Percentiles rank a stretch among this genome's conserved stretches.
These are phyloP conservation scores for Naganishia cerealis DNA, from an alignment of 1,284 basidiomycete species.

Conservation along the genomic window DNA sequence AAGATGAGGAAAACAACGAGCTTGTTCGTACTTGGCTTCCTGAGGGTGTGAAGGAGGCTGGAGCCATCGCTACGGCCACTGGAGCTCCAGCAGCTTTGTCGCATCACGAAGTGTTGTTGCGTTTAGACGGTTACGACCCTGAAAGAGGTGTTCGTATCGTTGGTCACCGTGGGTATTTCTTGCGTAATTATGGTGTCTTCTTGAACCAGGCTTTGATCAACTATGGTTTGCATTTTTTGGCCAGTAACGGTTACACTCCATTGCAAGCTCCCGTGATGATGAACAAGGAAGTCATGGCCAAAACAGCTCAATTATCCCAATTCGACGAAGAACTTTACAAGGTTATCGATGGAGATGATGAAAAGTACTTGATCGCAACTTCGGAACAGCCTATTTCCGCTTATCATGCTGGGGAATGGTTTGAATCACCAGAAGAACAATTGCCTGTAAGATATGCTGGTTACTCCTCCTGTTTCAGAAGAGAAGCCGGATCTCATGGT, in stretches of 20 bases:
- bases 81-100: constrained; percentile 73
- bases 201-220: constrained; percentile 94
- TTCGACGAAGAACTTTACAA: constrained; percentile 99
- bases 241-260: constrained; percentile 82
- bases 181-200: constrained; percentile 92
- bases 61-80: constrained; percentile 58
- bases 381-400: constrained; percentile 98
- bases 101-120: constrained; percentile 92
- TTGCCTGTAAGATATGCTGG: constrained; percentile 58
- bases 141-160: constrained; percentile 91
- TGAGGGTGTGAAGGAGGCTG: constrained; percentile 53
- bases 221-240: constrained; percentile 91
- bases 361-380: constrained; percentile 98
- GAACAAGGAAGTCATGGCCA: constrained; percentile 95
- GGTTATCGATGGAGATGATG: constrained; percentile 86
- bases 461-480: constrained; percentile 91
- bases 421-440: constrained; percentile 59
- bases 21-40: constrained; percentile 82
- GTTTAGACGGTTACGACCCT: constrained; percentile 91
- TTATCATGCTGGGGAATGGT: constrained; percentile 93
- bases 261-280: constrained; percentile 98
- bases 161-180: constrained; percentile 94
- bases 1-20: constrained; percentile 61
- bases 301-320: constrained; percentile 95
- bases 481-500: constrained; percentile 94